Evolutionary conservation across 2,329 filamentous ascomycete species (phyloP).

Genomic region (Didymellaceae sp.): DNA sequence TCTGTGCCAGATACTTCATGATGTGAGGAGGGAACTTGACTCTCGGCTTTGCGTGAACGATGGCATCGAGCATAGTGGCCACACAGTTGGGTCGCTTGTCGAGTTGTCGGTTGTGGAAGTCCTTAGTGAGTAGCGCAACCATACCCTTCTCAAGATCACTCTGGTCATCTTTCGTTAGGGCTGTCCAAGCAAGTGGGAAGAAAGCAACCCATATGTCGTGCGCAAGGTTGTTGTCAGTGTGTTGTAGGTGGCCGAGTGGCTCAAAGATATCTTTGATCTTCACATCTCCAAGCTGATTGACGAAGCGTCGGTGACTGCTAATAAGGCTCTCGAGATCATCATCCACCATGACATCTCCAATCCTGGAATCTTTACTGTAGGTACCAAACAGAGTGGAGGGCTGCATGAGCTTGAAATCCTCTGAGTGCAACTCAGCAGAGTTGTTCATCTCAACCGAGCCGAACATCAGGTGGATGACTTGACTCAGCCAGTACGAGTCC

Average conservation of each 20-base stretch:
- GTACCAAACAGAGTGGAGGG: conserved; percentile 75
- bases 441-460: conserved; percentile 87
- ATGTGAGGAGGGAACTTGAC: conserved; percentile 96
- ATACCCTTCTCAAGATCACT: conserved; percentile 89
- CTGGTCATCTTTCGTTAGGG: conserved; percentile 84
- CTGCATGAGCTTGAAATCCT: conserved; percentile 82
- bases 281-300: conserved; percentile 81
- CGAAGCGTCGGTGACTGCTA: conserved; percentile 79
- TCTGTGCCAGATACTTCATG: conserved; percentile 91
- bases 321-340: conserved; percentile 83
- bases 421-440: conserved; percentile 76
- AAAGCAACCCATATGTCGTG: conserved; percentile 89
- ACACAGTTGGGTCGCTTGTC: conserved; percentile 96
- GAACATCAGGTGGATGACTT: conserved; percentile 91
- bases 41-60: conserved; percentile 80
- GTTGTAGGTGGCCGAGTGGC: conserved; percentile 88
- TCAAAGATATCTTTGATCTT: conserved; percentile 88
- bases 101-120: conserved; percentile 92
- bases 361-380: conserved; percentile 72
- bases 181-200: conserved; percentile 94
- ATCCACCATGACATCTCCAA: conserved; percentile 74
- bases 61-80: conserved; percentile 87
- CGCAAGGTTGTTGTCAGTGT: conserved; percentile 80
- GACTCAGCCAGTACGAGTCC: conserved; percentile 96
- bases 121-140: conserved; percentile 88